Conservation (phyloP, 148 eudicot genomes). For the Vaccinium vitisidaea region DNA sequence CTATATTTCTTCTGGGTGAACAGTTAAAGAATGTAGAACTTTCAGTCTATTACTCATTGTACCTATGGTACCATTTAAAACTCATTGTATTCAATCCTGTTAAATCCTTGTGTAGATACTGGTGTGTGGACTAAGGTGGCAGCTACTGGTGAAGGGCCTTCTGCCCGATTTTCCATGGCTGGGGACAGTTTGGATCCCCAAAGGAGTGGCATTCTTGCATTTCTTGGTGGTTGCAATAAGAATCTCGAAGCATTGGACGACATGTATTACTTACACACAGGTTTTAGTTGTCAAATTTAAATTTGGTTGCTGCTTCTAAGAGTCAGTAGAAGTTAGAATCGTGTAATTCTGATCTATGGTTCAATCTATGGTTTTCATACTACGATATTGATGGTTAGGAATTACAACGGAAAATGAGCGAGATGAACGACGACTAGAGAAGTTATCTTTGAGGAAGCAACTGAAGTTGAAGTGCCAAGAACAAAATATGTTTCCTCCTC, state of each 20-base stretch:
- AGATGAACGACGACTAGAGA: constrained; percentile 71
- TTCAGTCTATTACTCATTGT: neutral
- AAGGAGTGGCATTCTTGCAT: constrained; percentile 62
- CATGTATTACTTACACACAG: constrained; percentile 84
- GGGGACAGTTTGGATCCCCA: constrained; percentile 87
- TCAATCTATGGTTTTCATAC: neutral
- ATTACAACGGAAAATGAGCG: constrained; percentile 50
- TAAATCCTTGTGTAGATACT: constrained; percentile 41
- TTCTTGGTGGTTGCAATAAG: constrained; percentile 88
- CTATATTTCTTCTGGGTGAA: neutral
- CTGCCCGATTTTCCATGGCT: constrained; percentile 93
- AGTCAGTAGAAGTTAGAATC: neutral
- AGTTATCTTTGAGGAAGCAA: constrained; percentile 78
- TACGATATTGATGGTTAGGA: constrained; percentile 35
- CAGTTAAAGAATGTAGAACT: neutral
- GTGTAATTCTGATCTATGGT: neutral
- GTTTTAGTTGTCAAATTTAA: constrained; percentile 29
- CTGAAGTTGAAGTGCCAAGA: constrained; percentile 76
- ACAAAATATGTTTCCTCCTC: constrained; percentile 32
- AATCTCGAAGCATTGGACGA: constrained; percentile 85
- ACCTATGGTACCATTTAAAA: neutral
- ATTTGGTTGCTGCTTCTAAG: neutral
- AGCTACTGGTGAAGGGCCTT: constrained; percentile 75
- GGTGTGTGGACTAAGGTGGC: constrained; percentile 69
- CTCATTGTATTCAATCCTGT: neutral